Percentiles rank a stretch among this genome's conserved stretches.
Conservation (phyloP, 768 basidiomycete species). For the Leccinum ochraceum region DNA sequence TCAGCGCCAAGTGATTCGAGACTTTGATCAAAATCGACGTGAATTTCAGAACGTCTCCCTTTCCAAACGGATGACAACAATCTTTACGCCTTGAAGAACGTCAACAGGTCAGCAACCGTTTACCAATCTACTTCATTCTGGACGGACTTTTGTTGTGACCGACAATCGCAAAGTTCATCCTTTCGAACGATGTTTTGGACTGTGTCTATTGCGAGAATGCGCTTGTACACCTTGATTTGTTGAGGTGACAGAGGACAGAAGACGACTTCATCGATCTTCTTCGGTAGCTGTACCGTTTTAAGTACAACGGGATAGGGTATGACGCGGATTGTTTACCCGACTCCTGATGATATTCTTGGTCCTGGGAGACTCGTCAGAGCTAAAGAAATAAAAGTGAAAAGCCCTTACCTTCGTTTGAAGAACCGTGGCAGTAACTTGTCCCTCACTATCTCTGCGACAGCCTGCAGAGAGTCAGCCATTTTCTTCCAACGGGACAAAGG, state of each 20-base stretch:
- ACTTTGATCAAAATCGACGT: constrained; percentile 84
- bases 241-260: constrained; percentile 83
- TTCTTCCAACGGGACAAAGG: not conserved
- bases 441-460: constrained; percentile 60
- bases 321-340: constrained; percentile 45
- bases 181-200: constrained; percentile 73
- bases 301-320: not conserved
- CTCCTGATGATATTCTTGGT: constrained; percentile 77
- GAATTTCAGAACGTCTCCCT: constrained; percentile 66
- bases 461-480: constrained; percentile 32
- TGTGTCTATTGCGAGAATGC: constrained; percentile 59
- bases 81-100: constrained; percentile 52
- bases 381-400: not conserved
- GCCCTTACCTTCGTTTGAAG: constrained; percentile 72
- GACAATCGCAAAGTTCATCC: constrained; percentile 75
- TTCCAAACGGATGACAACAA: constrained; percentile 50
- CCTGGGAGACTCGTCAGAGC: constrained; percentile 32
- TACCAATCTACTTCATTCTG: not conserved
- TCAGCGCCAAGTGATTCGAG: constrained; percentile 85
- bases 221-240: constrained; percentile 75
- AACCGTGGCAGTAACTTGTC: constrained; percentile 75
- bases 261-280: constrained; percentile 88
- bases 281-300: constrained; percentile 60
- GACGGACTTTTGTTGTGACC: constrained; percentile 55
- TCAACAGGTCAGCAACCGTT: constrained; percentile 9